Evolutionary conservation across 805 yeast genomes (phyloP), one percentile per base, ranked within the genome.

Genomic region (Candida montana): DNA sequence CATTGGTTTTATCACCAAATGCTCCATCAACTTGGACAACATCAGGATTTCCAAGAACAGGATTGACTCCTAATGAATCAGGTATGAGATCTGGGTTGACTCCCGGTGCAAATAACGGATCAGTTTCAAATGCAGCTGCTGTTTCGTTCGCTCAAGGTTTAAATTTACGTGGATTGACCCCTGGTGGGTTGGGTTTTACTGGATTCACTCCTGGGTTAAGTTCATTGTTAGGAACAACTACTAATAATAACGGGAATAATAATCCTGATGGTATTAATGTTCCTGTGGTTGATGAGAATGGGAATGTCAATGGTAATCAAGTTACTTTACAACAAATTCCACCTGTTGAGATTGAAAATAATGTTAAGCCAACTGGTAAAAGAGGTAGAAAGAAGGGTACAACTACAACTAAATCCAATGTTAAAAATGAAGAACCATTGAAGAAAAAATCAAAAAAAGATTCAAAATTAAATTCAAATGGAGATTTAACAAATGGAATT

Each of bases 21-120:
- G 52, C 49, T 5, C 55, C 52, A 12, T 47, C 54, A 2, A 29
- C 49, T 4, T 57, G 59, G 59, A 46, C 47, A 20, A 15, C 52
- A 5, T 20, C 45, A 1, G 53, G 47, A 31, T 51, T 62, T 37
- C 59, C 65, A 24, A 57, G 66, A 42, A 61, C 85, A 0, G 91
- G 88, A 0, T 65, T 86, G 35, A 81, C 89, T 0, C 93, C 93
- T 3, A 83, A 80, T 58, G 95, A 85, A 55, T 75, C 87, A 5
- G 73, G 79, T 37, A 50, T 86, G 37, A 69, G 95, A 49, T 69
- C 85, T 0, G 91, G 93, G 0, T 58, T 82, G 21, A 81, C 90
- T 0, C 90, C 90, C 0, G 85, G 80, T 2, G 72, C 67, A 9
- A 34, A 32, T 16, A 31, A 23, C n/a, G 69, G 47, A 44, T 59